Evolutionary conservation across 192 early-diverging fungal genomes (phyloP).

Genomic region (Spizellomyces sp.): DNA sequence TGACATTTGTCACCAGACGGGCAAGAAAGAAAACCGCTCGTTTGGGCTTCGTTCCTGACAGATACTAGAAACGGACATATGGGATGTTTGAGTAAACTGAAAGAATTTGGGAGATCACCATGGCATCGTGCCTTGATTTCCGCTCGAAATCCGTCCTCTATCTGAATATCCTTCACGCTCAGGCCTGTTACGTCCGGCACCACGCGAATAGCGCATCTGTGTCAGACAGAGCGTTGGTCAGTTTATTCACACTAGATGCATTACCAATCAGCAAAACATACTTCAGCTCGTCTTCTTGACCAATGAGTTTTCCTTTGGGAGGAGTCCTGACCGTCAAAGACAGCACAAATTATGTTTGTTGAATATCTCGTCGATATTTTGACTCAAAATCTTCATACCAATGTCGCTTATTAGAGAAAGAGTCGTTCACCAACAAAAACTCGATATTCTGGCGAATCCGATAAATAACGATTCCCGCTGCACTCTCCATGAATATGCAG

Average conservation of each 20-base stretch:
- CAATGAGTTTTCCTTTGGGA: constrained; percentile 78
- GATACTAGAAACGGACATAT: constrained; percentile 46
- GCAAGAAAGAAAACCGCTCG: constrained; percentile 79
- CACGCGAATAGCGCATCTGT: constrained; percentile 78
- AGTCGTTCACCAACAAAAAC: constrained; percentile 83
- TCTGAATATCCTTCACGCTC: constrained; percentile 64
- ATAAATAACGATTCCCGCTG: constrained; percentile 31
- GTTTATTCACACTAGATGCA: neutral
- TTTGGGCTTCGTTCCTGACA: constrained; percentile 81
- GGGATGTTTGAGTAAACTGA: neutral
- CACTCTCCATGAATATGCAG: constrained; percentile 7
- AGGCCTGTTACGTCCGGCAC: constrained; percentile 75
- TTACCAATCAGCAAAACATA: constrained; percentile 47
- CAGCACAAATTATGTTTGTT: too few relatives aligned
- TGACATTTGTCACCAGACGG: constrained; percentile 58
- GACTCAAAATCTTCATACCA: constrained; percentile 47
- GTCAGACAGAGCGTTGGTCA: constrained; percentile 8
- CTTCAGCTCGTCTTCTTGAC: constrained; percentile 81
- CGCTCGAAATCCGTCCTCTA: constrained; percentile 70
- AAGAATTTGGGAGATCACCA: neutral
- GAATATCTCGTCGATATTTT: too few relatives aligned
- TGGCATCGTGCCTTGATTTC: constrained; percentile 61
- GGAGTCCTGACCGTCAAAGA: constrained; percentile 41
- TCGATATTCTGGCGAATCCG: constrained; percentile 43
- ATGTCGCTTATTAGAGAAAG: constrained; percentile 75